Base-by-base conservation (phyloP, 768 basidiomycete genomes). In the Hericium rajendrae region DNA sequence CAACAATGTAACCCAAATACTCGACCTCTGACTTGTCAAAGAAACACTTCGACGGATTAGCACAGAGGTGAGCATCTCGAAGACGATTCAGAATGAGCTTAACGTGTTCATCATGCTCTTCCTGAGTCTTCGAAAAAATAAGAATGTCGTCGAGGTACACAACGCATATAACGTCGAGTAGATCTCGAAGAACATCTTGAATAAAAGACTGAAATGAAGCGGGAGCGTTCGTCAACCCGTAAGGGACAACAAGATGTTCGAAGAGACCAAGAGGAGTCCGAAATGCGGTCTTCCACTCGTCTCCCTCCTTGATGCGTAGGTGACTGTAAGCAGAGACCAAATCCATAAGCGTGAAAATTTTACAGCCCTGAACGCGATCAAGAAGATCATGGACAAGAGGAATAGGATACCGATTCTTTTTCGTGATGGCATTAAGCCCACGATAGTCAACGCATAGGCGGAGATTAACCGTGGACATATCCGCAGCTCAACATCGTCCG, bases 1-100 rank as follows among this genome's bases (percentile, higher is more conserved):
- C 51, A 0, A 78, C 59, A 18, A 76, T 67, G n/a, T 67, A 56
- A 3, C 76, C 73, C 0, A 77, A 63, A 39, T 70, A 75, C 32
- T 71, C 62, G 0, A 68, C 16, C 48, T 48, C 22, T 18, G 48
- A 48, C 10, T 63, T 61, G 61, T 74, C 65, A 55, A 76, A 78
- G 51, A 71, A 65, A 51, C 68, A 72, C 58, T 73, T 73, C n/a
- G 66, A 54, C 5, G 64, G 52, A 24, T 69, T 68, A 22, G 59
- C 66, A 51, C 48, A 70, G 13, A 77, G 68, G 37, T 60, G 41
- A 54, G 62, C 41, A 38, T 72, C 65, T 10, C 70, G 53, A 18
- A 76, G 68, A 22, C 60, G 28, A 9, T 58, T n/a, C 26, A 68
- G 62, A n/a, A 68, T 58, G n/a, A 54, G 26, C 18, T 32, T 13